Percentiles rank a stretch among this genome's conserved stretches.
Conservation (phyloP, 1,139 yeast species). For the Kurtzmaniella quercitrusa region DNA sequence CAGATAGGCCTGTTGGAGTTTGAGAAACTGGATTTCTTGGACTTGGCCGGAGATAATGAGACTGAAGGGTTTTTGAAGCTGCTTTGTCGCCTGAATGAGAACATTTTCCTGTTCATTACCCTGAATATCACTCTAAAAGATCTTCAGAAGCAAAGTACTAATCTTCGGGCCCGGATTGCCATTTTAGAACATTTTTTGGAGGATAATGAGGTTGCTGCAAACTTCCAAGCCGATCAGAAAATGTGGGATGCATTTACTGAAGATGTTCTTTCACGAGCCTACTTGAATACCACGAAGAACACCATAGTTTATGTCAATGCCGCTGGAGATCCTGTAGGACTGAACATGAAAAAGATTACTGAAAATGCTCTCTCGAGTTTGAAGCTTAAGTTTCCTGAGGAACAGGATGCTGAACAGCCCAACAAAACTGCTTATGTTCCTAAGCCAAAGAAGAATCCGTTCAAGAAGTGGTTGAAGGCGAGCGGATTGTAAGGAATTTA, state of each 20-base stretch:
- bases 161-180: slow-evolving; percentile 30
- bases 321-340: slow-evolving; percentile 11
- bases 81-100: slow-evolving; percentile 41
- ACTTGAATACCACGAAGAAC: slow-evolving; percentile 31
- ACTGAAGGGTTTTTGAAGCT: slow-evolving; percentile 51
- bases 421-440: not conserved
- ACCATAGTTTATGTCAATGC: slow-evolving; percentile 27
- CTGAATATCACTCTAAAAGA: slow-evolving; percentile 45
- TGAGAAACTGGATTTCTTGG: slow-evolving; percentile 47
- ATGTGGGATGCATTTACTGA: slow-evolving; percentile 34
- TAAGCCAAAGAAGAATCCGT: slow-evolving; percentile 27
- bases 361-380: slow-evolving; percentile 31
- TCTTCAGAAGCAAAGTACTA: slow-evolving; percentile 42
- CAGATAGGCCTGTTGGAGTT: slow-evolving; percentile 54
- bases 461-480: slow-evolving; percentile 32
- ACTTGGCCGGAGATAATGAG: slow-evolving; percentile 43
- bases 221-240: slow-evolving; percentile 22
- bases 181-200: slow-evolving; percentile 33
- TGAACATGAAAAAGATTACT: slow-evolving; percentile 19
- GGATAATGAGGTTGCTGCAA: slow-evolving; percentile 37
- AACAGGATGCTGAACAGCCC: slow-evolving; percentile 11
- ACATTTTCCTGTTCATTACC: slow-evolving; percentile 42
- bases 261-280: slow-evolving; percentile 27
- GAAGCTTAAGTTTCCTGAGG: slow-evolving; percentile 29
- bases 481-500: slow-evolving; percentile 2